Base-by-base conservation (phyloP, 2,329 filamentous ascomycete genomes). In the Fusarium pseudograminearum region DNA sequence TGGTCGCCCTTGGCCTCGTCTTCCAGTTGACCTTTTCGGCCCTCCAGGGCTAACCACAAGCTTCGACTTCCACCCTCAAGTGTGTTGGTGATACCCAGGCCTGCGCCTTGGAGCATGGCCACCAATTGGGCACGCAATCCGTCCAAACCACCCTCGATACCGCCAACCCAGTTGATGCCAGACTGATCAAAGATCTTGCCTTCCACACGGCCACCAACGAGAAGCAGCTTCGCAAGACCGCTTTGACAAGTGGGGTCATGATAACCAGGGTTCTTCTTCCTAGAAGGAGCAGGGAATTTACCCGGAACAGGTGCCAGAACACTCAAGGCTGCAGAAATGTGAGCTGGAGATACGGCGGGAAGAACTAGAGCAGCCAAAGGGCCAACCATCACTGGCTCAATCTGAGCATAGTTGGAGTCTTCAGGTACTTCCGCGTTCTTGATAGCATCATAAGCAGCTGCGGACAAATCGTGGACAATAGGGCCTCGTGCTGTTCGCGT, bases 21-120 rank as follows among this genome's bases (percentile, higher is more conserved):
- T 76, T 98, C 93, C 78, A 99, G 80, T 82, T 95, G 91, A 50
- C 84, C 88, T 80, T 90, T 89, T 78, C 95, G 86, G 50, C 92
- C 89, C 84, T 98, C 95, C 75, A 99, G 83, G 15, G 95, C 93
- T 67, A 97, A 86, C 86, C 95, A 98, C 73, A 99, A 78, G 77
- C 88, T 94, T 85, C 91, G 93, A 64, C 90, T 86, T 50, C 92
- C 89, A 57, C 92, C 90, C 79, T 97, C 93, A 73, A 99, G 82
- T n/a, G 90, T 87, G 69, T 82, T 89, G 26, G 94, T 92, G 57
- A 99, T 80, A 61, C 90, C 89, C 58, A 93, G 87, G 41, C 94
- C 94, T 67, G 93, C 88, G 67, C 89, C 89, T 81, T 96, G 92
- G 78, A 99, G 85, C 82, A 97, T 87, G 67, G 84, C 83, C 55